A percentile compares a stretch with the other conserved stretches of the same genome.
These are phyloP conservation scores for Trametes hirsuta DNA, from an alignment of 1,284 basidiomycete species.

Conservation along the genomic window DNA sequence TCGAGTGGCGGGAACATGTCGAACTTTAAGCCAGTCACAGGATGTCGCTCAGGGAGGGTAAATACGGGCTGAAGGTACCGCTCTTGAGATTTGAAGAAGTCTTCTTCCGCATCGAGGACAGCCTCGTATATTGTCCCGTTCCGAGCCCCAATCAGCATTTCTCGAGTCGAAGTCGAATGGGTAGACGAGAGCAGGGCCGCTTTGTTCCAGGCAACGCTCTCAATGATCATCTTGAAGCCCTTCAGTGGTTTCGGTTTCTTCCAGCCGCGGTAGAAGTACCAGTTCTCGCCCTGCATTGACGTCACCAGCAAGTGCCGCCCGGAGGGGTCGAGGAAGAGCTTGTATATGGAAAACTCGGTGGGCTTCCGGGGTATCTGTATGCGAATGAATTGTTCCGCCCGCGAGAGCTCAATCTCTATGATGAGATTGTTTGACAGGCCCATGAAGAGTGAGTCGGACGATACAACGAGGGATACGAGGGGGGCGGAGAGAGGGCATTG, in stretches of 20 bases:
- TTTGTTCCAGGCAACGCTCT: conserved; percentile 93
- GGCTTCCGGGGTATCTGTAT: conserved; percentile 77
- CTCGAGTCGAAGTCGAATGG: conserved; percentile 74
- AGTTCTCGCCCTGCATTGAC: conserved; percentile 89
- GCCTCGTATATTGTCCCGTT: conserved; percentile 87
- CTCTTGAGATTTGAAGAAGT: conserved; percentile 91
- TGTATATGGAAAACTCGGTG: conserved; percentile 71
- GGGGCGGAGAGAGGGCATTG: conserved; percentile 88
- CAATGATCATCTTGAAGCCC: conserved; percentile 86
- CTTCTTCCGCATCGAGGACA: conserved; percentile 84
- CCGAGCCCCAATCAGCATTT: conserved; percentile 88
- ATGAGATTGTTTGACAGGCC: conserved; percentile 77
- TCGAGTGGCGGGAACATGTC: conserved; percentile 73
- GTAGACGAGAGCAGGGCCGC: conserved; percentile 67
- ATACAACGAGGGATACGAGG: conserved; percentile 79
- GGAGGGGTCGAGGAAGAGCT: conserved; percentile 89
- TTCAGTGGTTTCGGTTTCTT: conserved; percentile 82
- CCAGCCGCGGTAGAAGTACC: conserved; percentile 85
- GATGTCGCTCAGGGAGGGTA: conserved; percentile 76
- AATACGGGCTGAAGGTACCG: conserved; percentile 82
- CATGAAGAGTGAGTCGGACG: conserved; percentile 87
- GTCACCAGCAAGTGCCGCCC: conserved; percentile 89
- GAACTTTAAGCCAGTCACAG: conserved; percentile 83
- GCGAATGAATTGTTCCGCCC: conserved; percentile 79
- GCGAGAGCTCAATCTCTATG: conserved; percentile 84